Evolutionary conservation across 192 early-diverging fungal genomes (phyloP).

Genomic region (Mycoemilia scoparia): DNA sequence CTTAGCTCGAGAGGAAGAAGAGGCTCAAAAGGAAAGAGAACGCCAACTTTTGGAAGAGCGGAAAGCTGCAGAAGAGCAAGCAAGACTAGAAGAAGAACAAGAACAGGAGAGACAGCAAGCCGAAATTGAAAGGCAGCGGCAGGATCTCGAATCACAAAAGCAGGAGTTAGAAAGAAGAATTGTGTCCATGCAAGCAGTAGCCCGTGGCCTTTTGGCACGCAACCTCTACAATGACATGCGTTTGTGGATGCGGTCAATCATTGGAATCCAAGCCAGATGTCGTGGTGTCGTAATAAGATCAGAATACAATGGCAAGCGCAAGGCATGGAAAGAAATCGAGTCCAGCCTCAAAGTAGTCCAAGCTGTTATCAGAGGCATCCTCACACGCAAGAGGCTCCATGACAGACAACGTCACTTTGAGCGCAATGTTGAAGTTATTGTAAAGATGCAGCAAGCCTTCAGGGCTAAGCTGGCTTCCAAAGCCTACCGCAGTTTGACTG

Average conservation of each 20-base stretch:
- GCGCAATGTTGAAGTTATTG: constrained; percentile 49
- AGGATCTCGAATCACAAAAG: constrained; percentile 13
- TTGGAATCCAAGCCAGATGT: constrained; percentile 25
- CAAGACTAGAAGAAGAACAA: constrained; percentile 1
- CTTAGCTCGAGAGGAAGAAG: not conserved
- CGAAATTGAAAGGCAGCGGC: constrained; percentile 17
- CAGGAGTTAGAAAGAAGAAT: constrained; percentile 23
- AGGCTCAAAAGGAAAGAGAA: too few species aligned
- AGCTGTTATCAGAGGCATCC: constrained; percentile 43
- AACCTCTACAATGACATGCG: constrained; percentile 30
- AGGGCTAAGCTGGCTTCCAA: constrained; percentile 44
- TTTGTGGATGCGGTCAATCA: constrained; percentile 26
- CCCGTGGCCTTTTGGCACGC: constrained; percentile 36
- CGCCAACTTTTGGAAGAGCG: too few species aligned
- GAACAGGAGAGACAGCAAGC: constrained; percentile 4
- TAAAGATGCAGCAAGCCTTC: constrained; percentile 54
- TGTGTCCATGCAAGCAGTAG: constrained; percentile 35
- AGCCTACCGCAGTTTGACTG: constrained; percentile 47
- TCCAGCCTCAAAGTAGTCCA: constrained; percentile 28
- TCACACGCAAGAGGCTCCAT: constrained; percentile 39
- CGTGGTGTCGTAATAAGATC: constrained; percentile 21
- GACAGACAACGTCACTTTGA: constrained; percentile 36
- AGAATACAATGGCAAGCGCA: constrained; percentile 13
- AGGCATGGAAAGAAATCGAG: constrained; percentile 17
- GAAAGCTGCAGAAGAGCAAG: not conserved